phyloP scores from a whole-genome alignment of 768 basidiomycete species.

The Suillus subaureus region DNA sequence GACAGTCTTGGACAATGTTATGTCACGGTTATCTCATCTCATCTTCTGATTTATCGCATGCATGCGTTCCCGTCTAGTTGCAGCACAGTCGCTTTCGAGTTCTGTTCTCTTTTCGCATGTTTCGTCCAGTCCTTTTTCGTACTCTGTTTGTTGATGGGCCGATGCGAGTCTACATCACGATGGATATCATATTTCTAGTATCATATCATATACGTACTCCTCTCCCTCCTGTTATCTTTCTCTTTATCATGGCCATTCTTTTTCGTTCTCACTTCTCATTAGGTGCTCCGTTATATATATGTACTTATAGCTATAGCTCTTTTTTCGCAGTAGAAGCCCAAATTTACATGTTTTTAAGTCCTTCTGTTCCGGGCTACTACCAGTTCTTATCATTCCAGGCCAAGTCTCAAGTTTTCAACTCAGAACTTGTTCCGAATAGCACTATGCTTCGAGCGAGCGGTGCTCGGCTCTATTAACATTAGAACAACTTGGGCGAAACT shows the following conservation, averaged over 20 bases:
- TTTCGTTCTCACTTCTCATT: neutral
- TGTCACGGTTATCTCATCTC: constrained; percentile 1
- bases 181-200: constrained; percentile 7
- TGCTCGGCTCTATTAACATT: neutral
- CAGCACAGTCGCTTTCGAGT: constrained; percentile 22
- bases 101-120: constrained; percentile 14
- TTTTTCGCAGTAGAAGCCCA: neutral
- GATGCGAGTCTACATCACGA: constrained; percentile 3
- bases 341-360: neutral
- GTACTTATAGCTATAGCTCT: constrained; percentile 28
- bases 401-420: neutral
- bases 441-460: neutral
- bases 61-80: constrained; percentile 25
- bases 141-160: neutral
- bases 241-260: constrained; percentile 13
- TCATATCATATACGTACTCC: constrained; percentile 1
- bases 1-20: constrained; percentile 23
- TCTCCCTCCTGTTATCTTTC: constrained; percentile 15
- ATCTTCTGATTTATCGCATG: constrained; percentile 29
- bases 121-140: neutral
- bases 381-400: neutral
- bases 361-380: neutral
- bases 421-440: neutral
- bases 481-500: neutral
- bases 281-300: constrained; percentile 16